Conservation (phyloP, 148 eudicot genomes). For the Polygonum aviculare region DNA sequence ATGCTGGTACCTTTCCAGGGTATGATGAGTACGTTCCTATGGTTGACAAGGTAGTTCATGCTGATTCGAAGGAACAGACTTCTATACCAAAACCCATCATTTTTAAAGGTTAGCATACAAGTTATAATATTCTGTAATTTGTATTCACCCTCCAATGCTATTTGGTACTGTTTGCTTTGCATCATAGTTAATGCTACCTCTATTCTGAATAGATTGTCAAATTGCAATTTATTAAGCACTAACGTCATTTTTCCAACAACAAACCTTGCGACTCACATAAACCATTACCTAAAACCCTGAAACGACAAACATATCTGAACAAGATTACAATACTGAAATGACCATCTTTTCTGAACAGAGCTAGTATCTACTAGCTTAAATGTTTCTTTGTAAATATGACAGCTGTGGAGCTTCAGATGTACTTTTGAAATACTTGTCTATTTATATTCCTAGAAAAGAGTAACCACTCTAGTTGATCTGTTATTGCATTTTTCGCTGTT, state of each 20-base stretch:
- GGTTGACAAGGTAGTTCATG: constrained; percentile 92
- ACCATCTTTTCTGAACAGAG: too few species aligned
- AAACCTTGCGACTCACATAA: too few species aligned
- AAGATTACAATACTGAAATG: too few species aligned
- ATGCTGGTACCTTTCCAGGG: constrained; percentile 45
- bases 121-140: background rate
- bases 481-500: background rate
- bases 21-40: constrained; percentile 90
- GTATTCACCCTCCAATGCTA: background rate
- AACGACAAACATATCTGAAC: too few species aligned
- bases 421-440: background rate
- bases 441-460: background rate
- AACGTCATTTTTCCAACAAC: too few species aligned
- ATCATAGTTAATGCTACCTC: background rate
- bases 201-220: too few species aligned
- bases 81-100: constrained; percentile 21
- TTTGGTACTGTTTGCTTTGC: background rate
- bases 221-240: too few species aligned
- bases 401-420: background rate
- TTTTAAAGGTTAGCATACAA: constrained; percentile 39
- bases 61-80: constrained; percentile 63
- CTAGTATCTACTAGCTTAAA: background rate
- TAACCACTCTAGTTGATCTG: background rate
- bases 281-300: too few species aligned
- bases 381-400: background rate